Evolutionary conservation across 2,329 filamentous ascomycete species (phyloP).

Genomic region (Talaromyces sp.): DNA sequence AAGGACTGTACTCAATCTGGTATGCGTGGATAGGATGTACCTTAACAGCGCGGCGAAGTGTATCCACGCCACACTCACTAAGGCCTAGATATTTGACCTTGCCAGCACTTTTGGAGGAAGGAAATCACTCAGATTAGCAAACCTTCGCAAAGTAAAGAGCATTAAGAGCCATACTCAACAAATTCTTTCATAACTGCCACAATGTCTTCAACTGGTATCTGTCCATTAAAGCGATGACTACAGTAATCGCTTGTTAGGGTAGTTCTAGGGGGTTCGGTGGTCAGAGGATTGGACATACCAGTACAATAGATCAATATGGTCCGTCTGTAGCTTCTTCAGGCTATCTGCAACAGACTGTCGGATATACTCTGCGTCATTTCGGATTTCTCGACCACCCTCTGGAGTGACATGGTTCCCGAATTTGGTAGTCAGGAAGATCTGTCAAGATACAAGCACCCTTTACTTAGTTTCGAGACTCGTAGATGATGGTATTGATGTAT

Average conservation of each 20-base stretch:
- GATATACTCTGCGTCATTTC: not conserved
- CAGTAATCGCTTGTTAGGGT: not conserved
- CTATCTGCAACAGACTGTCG: not conserved
- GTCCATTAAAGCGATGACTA: not conserved
- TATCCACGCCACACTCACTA: slow-evolving; percentile 42
- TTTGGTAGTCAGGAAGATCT: not conserved
- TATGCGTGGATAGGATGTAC: slow-evolving; percentile 56
- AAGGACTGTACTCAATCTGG: slow-evolving; percentile 60
- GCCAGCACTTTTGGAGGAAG: slow-evolving; percentile 22
- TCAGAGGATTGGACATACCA: not conserved
- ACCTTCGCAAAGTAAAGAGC: not conserved
- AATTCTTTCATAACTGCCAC: not conserved
- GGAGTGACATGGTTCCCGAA: not conserved
- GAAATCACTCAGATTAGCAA: not conserved
- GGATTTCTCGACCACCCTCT: not conserved
- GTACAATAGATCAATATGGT: not conserved
- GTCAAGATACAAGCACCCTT: not conserved
- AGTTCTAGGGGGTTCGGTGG: not conserved
- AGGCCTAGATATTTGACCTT: slow-evolving; percentile 44
- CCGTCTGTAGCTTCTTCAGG: not conserved
- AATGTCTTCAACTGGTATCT: not conserved
- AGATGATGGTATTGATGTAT: not conserved
- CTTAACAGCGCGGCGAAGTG: slow-evolving; percentile 40
- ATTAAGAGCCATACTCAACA: not conserved
- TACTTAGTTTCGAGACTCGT: not conserved